phyloP scores from a whole-genome alignment of 768 basidiomycete genomes.

The Pulveroboletus sp. region DNA sequence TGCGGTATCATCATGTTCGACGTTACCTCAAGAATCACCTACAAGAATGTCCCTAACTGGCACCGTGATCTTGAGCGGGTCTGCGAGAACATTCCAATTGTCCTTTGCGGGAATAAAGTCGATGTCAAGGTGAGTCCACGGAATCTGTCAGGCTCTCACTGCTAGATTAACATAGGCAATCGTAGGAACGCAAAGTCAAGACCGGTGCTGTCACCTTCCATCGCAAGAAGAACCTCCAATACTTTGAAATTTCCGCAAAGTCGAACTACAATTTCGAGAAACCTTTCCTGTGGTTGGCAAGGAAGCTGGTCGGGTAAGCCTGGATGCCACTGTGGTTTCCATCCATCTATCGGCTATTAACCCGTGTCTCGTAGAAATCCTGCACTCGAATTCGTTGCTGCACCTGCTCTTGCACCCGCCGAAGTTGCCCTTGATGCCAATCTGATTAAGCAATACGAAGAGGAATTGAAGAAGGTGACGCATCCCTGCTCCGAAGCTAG shows the following conservation, averaged over 20 bases:
- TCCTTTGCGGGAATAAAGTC: conserved; percentile 99
- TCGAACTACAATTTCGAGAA: conserved; percentile 99
- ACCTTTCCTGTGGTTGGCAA: conserved; percentile 98
- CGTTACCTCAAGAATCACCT: conserved; percentile 98
- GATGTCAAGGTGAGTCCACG: conserved; percentile 84
- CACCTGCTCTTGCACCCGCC: conserved; percentile 92
- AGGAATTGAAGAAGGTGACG: conserved; percentile 68
- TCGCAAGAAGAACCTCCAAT: conserved; percentile 99
- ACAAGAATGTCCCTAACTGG: conserved; percentile 99
- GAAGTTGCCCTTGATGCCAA: conserved; percentile 80
- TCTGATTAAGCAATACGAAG: conserved; percentile 78
- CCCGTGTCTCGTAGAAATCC: conserved; percentile 58
- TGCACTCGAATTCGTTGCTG: conserved; percentile 91
- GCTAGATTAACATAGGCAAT: conserved; percentile 7
- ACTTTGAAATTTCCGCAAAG: conserved; percentile 99
- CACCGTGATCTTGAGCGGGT: conserved; percentile 99
- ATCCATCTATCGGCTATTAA: background rate
- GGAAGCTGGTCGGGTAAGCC: conserved; percentile 93
- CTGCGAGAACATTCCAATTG: conserved; percentile 99
- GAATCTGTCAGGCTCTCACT: background rate
- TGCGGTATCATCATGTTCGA: conserved; percentile 99
- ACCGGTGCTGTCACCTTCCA: conserved; percentile 99
- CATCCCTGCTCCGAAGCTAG: background rate
- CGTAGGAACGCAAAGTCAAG: conserved; percentile 99
- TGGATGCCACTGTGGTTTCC: background rate